phyloP scores from a whole-genome alignment of 2,329 filamentous ascomycete species.

The Pseudocercospora fijiensis region DNA sequence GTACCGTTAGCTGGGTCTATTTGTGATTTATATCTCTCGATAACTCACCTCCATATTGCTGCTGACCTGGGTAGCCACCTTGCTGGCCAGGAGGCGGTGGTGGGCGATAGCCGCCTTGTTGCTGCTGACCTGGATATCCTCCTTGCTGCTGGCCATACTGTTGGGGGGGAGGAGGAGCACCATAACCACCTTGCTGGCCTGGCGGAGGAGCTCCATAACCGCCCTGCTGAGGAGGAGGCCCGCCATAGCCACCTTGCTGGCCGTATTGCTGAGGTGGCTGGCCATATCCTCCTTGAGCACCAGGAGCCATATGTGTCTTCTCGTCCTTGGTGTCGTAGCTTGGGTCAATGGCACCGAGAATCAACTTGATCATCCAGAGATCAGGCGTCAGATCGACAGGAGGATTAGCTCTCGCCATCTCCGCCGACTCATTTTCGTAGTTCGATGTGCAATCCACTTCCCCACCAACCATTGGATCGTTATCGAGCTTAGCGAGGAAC shows the following conservation, averaged over 20 bases:
- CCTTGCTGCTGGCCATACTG: conserved; percentile 13
- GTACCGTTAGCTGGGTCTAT: neutral
- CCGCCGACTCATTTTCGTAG: conserved; percentile 66
- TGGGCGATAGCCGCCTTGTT: conserved; percentile 16
- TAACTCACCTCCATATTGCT: conserved; percentile 21
- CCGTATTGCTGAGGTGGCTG: conserved; percentile 37
- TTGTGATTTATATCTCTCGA: neutral
- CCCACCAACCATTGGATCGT: conserved; percentile 60
- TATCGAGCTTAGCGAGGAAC: conserved; percentile 64
- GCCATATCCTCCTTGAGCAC: conserved; percentile 35
- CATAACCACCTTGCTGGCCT: conserved; percentile 13
- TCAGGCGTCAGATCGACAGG: conserved; percentile 64
- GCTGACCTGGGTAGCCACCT: conserved; percentile 24
- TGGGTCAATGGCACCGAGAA: conserved; percentile 65
- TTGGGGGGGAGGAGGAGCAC: conserved; percentile 10
- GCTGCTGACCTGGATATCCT: conserved; percentile 9
- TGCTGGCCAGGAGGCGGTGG: conserved; percentile 15
- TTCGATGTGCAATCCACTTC: conserved; percentile 69
- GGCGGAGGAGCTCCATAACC: conserved; percentile 19
- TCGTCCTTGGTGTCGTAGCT: conserved; percentile 67
- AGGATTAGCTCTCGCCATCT: conserved; percentile 62
- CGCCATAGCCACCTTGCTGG: conserved; percentile 28
- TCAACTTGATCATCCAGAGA: conserved; percentile 66
- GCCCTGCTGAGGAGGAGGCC: conserved; percentile 14
- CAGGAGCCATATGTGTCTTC: conserved; percentile 42